Base-by-base conservation (phyloP, 352 stramenopile species). In the Pythium pyrilobum region DNA sequence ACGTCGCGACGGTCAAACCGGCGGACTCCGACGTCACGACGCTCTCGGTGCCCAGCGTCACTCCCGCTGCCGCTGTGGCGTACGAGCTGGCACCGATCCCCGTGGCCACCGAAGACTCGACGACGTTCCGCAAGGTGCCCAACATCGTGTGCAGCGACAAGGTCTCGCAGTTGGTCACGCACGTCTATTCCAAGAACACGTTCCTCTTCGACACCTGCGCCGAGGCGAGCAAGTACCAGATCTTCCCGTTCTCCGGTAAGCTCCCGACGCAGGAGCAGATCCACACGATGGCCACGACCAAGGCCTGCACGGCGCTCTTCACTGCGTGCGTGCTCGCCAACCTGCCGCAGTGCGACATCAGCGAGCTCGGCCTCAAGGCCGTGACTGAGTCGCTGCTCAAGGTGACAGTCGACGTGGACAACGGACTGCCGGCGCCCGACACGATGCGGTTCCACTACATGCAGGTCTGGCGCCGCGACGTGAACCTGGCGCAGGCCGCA, bases 141-240 rank as follows among this genome's bases (percentile, higher is more conserved):
- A 47, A 45, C 31, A 24, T 38, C 29, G 44, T 54, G 16, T 46
- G 48, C 37, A 46, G 37, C 11, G 34, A 56, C 31, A 27, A 43
- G 3, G 48, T 56, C 9, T 29, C 48, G 9, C 18, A 28, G 12
- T 36, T 38, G 15, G 20, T 84, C 36, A 69, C 69, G 41, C 58
- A 51, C n/a, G 66, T 87, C 46, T 85, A 87, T 56, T 52, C 54
- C 24, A 80, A 80, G 61, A 82, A 77, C 61, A 62, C 66, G 11
- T 66, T 48, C 13, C 64, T 81, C 12, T 81, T 83, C 44, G 72
- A 81, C 42, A 39, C 71, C 43, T 87, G 76, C 47, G 67, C 77
- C 16, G 38, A 42, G 4, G 64, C 69, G 24, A 75, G 64, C 11
- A 18, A 68, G 38, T 87, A 83, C 64, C 73, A 82, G 51, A 80